Base-by-base conservation (phyloP, 441 rosid genomes). In the Euphorbia celastroides region DNA sequence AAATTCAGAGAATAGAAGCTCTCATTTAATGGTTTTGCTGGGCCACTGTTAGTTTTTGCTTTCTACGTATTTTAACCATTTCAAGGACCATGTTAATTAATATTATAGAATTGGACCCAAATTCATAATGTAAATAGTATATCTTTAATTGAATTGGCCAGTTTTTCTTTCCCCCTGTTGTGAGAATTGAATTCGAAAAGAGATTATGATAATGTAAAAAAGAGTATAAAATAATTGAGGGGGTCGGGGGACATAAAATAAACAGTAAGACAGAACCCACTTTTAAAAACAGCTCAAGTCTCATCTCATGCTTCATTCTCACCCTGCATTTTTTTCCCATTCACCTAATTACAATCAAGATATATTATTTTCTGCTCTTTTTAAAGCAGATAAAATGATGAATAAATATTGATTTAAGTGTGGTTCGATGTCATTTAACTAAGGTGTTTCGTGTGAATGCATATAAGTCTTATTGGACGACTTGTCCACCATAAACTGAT, bases 251-350 rank as follows among this genome's bases (percentile, higher is more conserved):
- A 52, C 50, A 32, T 20, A 26, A 0, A 64, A 7, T 17, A 30
- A 63, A 46, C 57, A 51, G 50, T 63, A 26, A 65, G 48, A 65
- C 68, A 52, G 17, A 51, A 32, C 20, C 8, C 68, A 32, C 57
- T 64, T 64, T 42, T 20, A 2, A 64, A 65, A 58, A 31, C 31
- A 51, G 31, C 2, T 5, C 50, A n/a, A 52, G 50, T 52, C 68
- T 52, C 68, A 19, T 20, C 34, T 64, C 44, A 64, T 64, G 67
- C 67, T 44, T 28, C 42, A 19, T 30, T 46, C 28, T 52, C 52
- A 52, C 50, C 60, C 60, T 8, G 50, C 60, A 65, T 22, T 52
- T 22, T 52, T 65, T 28, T 20, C 0, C 50, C 57, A 63, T 63
- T 56, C 66, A 57, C 8, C 3, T 14, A 14, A 27, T 1, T 10